Base-by-base conservation (phyloP, 495 filamentous ascomycete genomes). In the Aspergillus diversus region DNA sequence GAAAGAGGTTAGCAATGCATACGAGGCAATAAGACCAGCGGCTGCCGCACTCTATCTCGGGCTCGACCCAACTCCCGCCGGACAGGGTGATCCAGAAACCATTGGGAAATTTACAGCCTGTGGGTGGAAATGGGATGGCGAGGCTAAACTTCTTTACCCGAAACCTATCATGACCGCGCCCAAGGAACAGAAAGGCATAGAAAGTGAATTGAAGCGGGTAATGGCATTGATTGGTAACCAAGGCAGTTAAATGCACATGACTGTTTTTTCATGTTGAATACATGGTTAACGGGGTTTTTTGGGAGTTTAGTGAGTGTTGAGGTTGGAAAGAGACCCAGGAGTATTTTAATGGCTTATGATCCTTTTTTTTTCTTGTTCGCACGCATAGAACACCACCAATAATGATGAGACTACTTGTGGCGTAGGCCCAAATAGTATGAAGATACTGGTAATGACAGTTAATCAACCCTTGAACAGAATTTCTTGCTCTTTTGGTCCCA, bases 121-220 rank as follows among this genome's bases (percentile, higher is more conserved):
- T 66, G 82, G 80, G 33, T 84, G 82, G 81, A 73, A 61, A 50
- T 81, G 78, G 75, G 77, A 83, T 58, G 65, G 68, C n/a, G 66
- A 74, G 17, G 53, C 71, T 7, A 69, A 71, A 49, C 62, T 83
- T 60, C 63, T 83, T 53, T 66, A 75, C 43, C 78, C 81, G 6
- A 74, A 73, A 31, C 68, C 72, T n/a, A 71, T 73, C 33, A 64
- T 65, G 13, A 67, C 71, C 50, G 66, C 69, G 31, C 64, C 71
- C 12, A 64, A 69, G 42, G 63, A 70, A 54, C 69, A 74, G n/a
- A 54, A 60, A 15, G 56, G 52, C 33, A 33, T 70, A 1, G 61
- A 69, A 5, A 72, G 71, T 46, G 71, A 72, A 16, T 64, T 80
- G 54, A 72, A 64, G 12, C 65, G 71, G 17, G 66, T 76, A 8